Conservation (phyloP, 106 monocot genomes). For the Dioscorea alata region DNA sequence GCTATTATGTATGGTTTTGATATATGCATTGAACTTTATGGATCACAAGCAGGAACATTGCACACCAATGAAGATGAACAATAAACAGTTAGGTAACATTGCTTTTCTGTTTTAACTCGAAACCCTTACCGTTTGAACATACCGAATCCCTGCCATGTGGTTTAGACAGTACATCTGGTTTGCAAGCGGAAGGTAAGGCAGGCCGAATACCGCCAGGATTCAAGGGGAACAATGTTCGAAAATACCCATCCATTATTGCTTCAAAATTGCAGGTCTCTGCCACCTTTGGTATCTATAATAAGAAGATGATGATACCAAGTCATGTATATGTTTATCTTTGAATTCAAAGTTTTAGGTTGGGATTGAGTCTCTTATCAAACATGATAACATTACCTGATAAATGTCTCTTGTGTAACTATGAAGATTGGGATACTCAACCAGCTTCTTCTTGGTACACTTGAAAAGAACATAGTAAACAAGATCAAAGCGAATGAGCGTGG, state of each 20-base stretch:
- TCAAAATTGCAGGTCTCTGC: constrained; percentile 76
- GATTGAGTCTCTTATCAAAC: too few species aligned
- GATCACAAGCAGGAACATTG: too few species aligned
- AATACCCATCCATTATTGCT: constrained; percentile 81
- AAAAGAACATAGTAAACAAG: constrained; percentile 78
- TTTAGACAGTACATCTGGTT: constrained; percentile 37
- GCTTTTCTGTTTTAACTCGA: too few species aligned
- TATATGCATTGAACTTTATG: too few species aligned
- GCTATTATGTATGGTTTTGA: too few species aligned
- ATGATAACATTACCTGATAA: constrained; percentile 38
- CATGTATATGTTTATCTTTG: too few species aligned
- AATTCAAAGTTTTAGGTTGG: too few species aligned
- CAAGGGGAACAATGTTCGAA: constrained; percentile 68
- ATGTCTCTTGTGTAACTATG: constrained; percentile 71
- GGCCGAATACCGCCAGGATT: constrained; percentile 83
- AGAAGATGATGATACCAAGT: too few species aligned
- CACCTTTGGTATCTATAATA: constrained; percentile 53
- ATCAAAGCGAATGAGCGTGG: constrained; percentile 86
- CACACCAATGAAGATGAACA: too few species aligned
- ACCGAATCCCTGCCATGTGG: constrained; percentile 55
- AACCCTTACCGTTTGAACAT: constrained; percentile 14
- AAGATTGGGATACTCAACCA: constrained; percentile 75
- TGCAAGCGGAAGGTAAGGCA: constrained; percentile 43
- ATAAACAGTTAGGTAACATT: too few species aligned
- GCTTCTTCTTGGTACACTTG: constrained; percentile 84